phyloP scores from a whole-genome alignment of 768 basidiomycete genomes.

The Mycena belliarum region DNA sequence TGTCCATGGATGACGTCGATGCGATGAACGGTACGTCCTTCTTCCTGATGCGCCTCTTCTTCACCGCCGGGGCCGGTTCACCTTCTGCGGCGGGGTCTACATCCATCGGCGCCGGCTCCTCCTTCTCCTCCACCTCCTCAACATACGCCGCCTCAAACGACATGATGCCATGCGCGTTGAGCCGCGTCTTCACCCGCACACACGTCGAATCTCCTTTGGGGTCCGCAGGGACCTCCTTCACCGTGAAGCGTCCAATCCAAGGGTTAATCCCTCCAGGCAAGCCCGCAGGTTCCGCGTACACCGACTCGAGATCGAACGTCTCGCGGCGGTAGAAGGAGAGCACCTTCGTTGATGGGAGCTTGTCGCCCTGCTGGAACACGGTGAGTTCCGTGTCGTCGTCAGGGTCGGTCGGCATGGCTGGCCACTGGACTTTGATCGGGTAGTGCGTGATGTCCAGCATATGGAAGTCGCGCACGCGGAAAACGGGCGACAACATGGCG shows the following conservation, averaged over 20 bases:
- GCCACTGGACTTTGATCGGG: constrained; percentile 92
- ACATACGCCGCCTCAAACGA: constrained; percentile 86
- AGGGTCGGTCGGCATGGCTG: constrained; percentile 66
- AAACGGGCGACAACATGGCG: constrained; percentile 95
- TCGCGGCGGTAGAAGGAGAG: constrained; percentile 92
- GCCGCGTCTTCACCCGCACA: constrained; percentile 88
- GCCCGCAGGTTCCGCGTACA: constrained; percentile 68
- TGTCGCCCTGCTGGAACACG: constrained; percentile 86
- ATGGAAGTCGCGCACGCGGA: constrained; percentile 95
- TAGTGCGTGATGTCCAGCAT: constrained; percentile 84
- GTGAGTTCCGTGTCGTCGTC: constrained; percentile 91
- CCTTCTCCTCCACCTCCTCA: constrained; percentile 80
- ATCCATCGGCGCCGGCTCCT: constrained; percentile 70
- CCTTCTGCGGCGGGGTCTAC: constrained; percentile 48
- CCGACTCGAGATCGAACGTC: constrained; percentile 84
- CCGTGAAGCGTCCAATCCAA: constrained; percentile 79
- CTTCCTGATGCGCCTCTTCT: constrained; percentile 86
- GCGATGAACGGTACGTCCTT: constrained; percentile 76
- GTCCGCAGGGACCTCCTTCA: constrained; percentile 75
- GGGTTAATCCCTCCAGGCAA: constrained; percentile 85
- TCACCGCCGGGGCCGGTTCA: constrained; percentile 51
- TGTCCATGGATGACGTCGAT: constrained; percentile 64
- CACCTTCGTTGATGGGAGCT: constrained; percentile 91
- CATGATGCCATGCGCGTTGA: constrained; percentile 85
- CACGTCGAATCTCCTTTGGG: constrained; percentile 72